phyloP scores from a whole-genome alignment of 257 asterid species.

The Solanum tarijense region DNA sequence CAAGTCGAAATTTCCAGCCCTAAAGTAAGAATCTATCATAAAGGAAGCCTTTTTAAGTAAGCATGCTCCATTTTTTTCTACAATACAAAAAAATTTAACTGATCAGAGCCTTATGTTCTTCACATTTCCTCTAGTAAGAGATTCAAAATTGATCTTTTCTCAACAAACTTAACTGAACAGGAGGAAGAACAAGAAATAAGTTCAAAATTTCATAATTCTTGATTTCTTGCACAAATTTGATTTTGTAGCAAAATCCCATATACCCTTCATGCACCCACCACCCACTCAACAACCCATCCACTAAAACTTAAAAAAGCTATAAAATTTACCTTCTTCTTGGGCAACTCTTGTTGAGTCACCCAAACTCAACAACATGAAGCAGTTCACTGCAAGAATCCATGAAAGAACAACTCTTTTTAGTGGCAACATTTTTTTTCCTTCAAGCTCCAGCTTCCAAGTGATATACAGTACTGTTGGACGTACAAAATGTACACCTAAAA shows the following conservation, averaged over 20 bases:
- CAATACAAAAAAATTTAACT: not conserved
- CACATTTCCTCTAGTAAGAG: not conserved
- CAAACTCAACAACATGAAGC: not conserved
- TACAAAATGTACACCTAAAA: not conserved
- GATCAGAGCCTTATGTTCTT: not conserved
- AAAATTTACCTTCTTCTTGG: constrained; percentile 7
- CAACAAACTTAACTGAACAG: not conserved
- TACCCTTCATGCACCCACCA: not conserved
- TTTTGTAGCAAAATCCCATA: not conserved
- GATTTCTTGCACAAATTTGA: not conserved
- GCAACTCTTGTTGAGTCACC: constrained; percentile 4
- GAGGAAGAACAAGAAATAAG: not conserved
- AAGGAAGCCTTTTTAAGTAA: not conserved
- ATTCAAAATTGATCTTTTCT: not conserved
- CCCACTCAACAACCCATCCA: not conserved
- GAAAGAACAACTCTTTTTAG: not conserved
- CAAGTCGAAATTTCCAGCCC: not conserved
- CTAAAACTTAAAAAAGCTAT: not conserved
- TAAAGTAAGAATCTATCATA: not conserved
- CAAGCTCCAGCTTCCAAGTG: not conserved
- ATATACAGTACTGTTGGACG: not conserved
- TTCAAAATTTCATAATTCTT: not conserved
- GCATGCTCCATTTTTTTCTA: not conserved
- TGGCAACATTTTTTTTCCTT: not conserved
- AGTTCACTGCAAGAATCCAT: not conserved